These are phyloP conservation scores for Candida xyloterini DNA, from an alignment of 805 yeast species.

Conservation along the genomic window DNA sequence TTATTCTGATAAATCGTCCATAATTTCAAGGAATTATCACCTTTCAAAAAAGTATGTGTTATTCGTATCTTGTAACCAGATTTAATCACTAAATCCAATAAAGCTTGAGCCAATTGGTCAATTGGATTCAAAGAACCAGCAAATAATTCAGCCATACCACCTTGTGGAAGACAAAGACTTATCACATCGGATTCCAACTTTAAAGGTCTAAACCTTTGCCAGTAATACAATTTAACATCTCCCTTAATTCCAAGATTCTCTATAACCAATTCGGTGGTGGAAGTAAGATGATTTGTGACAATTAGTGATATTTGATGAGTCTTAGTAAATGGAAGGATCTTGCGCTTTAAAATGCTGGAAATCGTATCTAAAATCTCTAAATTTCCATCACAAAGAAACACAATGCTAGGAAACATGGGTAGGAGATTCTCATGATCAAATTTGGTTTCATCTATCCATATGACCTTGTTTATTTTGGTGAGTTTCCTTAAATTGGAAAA, in stretches of 20 bases:
- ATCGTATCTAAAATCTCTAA: conserved; percentile 11
- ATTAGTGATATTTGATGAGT: conserved; percentile 20
- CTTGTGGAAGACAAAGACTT: conserved; percentile 37
- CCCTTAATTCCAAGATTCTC: conserved; percentile 28
- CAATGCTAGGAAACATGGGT: conserved; percentile 20
- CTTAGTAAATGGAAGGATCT: conserved; percentile 16
- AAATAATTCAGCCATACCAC: conserved; percentile 42
- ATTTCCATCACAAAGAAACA: conserved; percentile 22
- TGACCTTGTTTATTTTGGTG: conserved; percentile 26
- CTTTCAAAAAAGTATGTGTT: conserved; percentile 58
- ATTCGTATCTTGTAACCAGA: conserved; percentile 44
- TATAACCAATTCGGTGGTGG: conserved; percentile 19
- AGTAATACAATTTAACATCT: conserved; percentile 24
- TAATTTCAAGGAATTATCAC: conserved; percentile 51
- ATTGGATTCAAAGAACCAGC: conserved; percentile 45
- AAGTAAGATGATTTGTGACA: conserved; percentile 7
- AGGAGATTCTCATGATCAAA: conserved; percentile 21
- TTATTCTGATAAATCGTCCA: conserved; percentile 39
- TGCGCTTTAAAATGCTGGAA: conserved; percentile 15
- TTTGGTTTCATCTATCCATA: conserved; percentile 28
- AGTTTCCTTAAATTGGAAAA: conserved; percentile 26
- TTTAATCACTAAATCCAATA: conserved; percentile 42
- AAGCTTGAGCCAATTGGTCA: conserved; percentile 44
- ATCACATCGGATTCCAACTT: conserved; percentile 39
- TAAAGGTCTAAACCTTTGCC: conserved; percentile 21